A percentile compares a stretch with the other conserved stretches of the same genome.
Evolutionary conservation across 2,329 filamentous ascomycete genomes (phyloP).

Genomic region (Cladosporium sp.): DNA sequence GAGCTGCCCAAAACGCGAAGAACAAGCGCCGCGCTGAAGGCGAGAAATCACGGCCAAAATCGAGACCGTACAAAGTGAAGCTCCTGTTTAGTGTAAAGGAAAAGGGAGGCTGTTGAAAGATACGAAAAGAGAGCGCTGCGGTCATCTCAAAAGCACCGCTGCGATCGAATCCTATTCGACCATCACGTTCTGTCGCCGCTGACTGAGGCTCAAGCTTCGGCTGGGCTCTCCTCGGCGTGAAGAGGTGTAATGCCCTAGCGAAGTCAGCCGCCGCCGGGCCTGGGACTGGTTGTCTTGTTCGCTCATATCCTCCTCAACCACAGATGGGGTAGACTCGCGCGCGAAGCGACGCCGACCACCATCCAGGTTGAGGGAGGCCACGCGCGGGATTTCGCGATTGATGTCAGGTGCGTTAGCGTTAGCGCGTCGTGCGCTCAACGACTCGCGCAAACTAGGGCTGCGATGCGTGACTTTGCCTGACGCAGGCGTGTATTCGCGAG

Average conservation of each 20-base stretch:
- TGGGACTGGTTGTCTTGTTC: neutral
- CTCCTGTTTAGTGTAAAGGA: too few species aligned
- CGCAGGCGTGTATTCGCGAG: neutral
- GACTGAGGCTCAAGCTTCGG: constrained; percentile 2
- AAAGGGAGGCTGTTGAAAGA: neutral
- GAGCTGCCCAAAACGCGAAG: neutral
- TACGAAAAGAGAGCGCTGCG: neutral
- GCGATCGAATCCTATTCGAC: constrained; percentile 12
- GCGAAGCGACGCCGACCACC: constrained; percentile 12
- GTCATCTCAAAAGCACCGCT: neutral
- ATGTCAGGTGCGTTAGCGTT: constrained; percentile 11
- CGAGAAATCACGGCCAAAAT: neutral
- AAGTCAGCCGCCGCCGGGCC: neutral
- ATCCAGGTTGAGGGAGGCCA: constrained; percentile 17
- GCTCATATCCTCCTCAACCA: constrained; percentile 15
- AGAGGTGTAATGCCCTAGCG: neutral
- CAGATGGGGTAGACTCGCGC: constrained; percentile 14
- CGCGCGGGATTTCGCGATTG: constrained; percentile 14
- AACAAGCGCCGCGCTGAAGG: neutral
- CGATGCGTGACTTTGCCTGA: neutral
- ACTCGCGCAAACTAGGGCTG: constrained; percentile 17
- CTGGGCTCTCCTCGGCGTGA: constrained; percentile 1
- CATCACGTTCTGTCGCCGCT: neutral
- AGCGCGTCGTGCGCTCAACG: constrained; percentile 16
- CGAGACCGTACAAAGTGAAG: neutral